These are phyloP conservation scores for Xylaria palmicola DNA, from an alignment of 495 filamentous ascomycete species.

Conservation along the genomic window DNA sequence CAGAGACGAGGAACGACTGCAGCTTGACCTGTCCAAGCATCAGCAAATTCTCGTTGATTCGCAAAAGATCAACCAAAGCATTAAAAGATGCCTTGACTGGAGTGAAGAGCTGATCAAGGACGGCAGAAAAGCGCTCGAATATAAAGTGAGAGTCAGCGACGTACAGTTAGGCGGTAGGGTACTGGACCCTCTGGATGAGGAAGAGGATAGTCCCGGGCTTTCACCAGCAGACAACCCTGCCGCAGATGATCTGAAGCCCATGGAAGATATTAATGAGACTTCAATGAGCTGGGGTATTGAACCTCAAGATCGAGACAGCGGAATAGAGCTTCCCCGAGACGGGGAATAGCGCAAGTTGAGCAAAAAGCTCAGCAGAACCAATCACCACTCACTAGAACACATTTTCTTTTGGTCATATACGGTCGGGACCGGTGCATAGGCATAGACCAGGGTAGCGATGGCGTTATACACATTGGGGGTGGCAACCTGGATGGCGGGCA, in stretches of 20 bases:
- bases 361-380: neutral
- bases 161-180: constrained; percentile 82
- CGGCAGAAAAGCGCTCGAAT: constrained; percentile 81
- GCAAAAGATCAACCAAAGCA: constrained; percentile 89
- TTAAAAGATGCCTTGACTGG: constrained; percentile 82
- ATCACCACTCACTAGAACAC: constrained; percentile 16
- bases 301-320: constrained; percentile 54
- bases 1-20: constrained; percentile 73
- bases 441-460: constrained; percentile 21
- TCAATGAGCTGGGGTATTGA: constrained; percentile 33
- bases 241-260: constrained; percentile 9
- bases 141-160: constrained; percentile 71
- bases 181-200: constrained; percentile 63
- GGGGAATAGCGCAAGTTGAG: constrained; percentile 25
- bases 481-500: neutral
- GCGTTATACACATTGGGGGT: constrained; percentile 14
- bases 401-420: constrained; percentile 22
- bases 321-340: constrained; percentile 46
- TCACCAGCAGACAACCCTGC: constrained; percentile 26
- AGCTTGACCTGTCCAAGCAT: constrained; percentile 83
- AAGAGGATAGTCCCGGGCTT: constrained; percentile 37
- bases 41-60: constrained; percentile 83
- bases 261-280: constrained; percentile 11
- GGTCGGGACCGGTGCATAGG: constrained; percentile 24
- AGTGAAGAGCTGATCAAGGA: constrained; percentile 89